phyloP scores from a whole-genome alignment of 2,329 filamentous ascomycete species.

The Penicillium sclerotigenum region DNA sequence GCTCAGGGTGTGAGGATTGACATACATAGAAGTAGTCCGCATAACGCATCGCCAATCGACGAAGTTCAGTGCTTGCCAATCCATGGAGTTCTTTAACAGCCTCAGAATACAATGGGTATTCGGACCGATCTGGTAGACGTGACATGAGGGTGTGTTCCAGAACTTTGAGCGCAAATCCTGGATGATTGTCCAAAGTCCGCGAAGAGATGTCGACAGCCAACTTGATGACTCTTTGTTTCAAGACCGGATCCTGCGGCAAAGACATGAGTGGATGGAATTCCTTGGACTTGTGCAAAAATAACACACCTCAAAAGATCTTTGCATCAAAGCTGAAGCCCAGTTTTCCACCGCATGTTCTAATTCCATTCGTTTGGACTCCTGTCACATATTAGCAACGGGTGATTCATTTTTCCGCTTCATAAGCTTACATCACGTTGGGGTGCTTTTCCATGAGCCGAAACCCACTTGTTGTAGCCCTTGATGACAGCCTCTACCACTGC shows the following conservation, averaged over 20 bases:
- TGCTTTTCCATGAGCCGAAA: constrained; percentile 51
- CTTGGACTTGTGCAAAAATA: background rate
- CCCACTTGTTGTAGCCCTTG: constrained; percentile 85
- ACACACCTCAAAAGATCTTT: constrained; percentile 40
- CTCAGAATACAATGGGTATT: constrained; percentile 73
- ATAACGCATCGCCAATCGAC: constrained; percentile 84
- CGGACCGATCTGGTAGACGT: constrained; percentile 68
- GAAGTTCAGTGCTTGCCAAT: constrained; percentile 81
- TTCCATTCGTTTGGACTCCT: constrained; percentile 39
- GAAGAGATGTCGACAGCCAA: constrained; percentile 82
- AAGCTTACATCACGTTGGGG: constrained; percentile 48
- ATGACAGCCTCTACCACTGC: constrained; percentile 84
- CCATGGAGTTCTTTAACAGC: constrained; percentile 84
- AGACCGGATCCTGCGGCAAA: constrained; percentile 66
- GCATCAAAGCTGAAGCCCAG: constrained; percentile 43
- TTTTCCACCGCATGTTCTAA: constrained; percentile 41
- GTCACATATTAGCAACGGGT: constrained; percentile 4
- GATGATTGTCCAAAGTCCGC: constrained; percentile 71
- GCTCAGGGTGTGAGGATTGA: background rate
- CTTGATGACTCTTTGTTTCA: constrained; percentile 77
- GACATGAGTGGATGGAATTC: background rate
- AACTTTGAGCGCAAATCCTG: constrained; percentile 80
- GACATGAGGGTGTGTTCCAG: constrained; percentile 88
- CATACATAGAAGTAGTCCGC: constrained; percentile 78
- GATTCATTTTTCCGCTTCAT: background rate